Evolutionary conservation across 495 filamentous ascomycete genomes (phyloP), one percentile per base, ranked within the genome.

Genomic region (Daldinia vernicosa): DNA sequence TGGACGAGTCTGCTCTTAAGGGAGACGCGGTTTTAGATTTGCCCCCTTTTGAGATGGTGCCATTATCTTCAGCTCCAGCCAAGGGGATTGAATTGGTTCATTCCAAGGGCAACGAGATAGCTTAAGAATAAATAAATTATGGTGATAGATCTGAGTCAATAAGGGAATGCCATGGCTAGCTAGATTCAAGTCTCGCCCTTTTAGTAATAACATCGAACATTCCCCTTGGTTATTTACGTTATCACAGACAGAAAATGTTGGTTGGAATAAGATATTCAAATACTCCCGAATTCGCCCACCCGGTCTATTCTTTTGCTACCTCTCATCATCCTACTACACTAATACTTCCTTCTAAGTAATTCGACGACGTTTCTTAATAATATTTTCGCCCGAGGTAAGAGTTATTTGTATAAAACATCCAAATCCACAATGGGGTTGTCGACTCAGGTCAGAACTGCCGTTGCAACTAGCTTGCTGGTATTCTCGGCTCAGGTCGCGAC

Each of bases 391-490:
- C 4, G 3, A 22, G 17, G 40, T 45, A 45, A 22, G 17, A 22
- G 6, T 45, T 22, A 2, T 22, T 45, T 11, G 11, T 26, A 8
- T 30, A 22, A 3, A 58, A 9, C 7, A 26, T 50, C 15, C 5
- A 15, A 15, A 22, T 39, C n/a, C 19, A 74, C 61, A 40, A 79
- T 80, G 78, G 70, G 59, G 45, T 56, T 67, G 40, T 70, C 62
- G 19, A 17, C 58, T 8, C 70, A 47, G 47, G 56, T 65, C 64
- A 71, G 63, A 55, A 47, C 67, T 27, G 66, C 62, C 47, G 77
- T 74, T 30, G 53, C 77, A n/a, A 70, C 69, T 45, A 74, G 74
- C 40, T 56, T 78, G 8, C 54, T 69, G 52, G 71, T 69, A 26
- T 64, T 78, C 17, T 47, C 43, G 6, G 43, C 19, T 11, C 40